Evolutionary conservation across 345 rosid genomes (phyloP), one percentile per base, ranked within the genome.

Genomic region (Firmiana major): DNA sequence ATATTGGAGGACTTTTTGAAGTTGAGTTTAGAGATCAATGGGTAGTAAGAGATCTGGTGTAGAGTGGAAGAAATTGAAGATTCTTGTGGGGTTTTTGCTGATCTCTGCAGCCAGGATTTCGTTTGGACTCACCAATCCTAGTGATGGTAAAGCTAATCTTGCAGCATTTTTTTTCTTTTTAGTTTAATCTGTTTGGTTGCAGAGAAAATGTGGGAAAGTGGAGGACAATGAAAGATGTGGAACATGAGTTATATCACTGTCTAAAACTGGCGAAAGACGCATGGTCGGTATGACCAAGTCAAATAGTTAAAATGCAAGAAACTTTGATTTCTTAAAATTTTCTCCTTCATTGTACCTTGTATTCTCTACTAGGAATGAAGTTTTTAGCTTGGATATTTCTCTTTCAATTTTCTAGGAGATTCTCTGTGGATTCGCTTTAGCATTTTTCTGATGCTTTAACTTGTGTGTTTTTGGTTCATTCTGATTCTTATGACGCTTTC

Each of bases 51-150:
- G 93, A 91, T 91, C 91, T 83, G 80, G 34, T 66, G 67, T 75
- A 40, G 79, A 58, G 79, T 73, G 60, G 71, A 43, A 46, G 75
- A 80, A 77, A 81, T 80, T 75, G 85, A 82, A 84, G 91, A 88
- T 91, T 84, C 70, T 86, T 79, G 71, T 86, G 71, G 84, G 85
- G 75, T 79, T 90, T 83, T 55, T 86, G 64, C 83, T 89, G 88
- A 84, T 94, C 84, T 91, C 74, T 81, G 78, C 75, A 54, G 85
- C 91, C 9, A 81, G 84, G 69, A 34, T 87, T 84, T 85, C 97
- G 10, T 81, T 75, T 54, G 93, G 87, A 79, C 83, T 58, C 78
- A 95, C 99, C 74, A 89, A 85, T 85, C 91, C 93, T 68, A 74
- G 34, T 66, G 99, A 95, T 83, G 99, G 99, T 92, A 85, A 87